Evolutionary conservation across 345 rosid species (phyloP).

Genomic region (Eucalyptus victrix): DNA sequence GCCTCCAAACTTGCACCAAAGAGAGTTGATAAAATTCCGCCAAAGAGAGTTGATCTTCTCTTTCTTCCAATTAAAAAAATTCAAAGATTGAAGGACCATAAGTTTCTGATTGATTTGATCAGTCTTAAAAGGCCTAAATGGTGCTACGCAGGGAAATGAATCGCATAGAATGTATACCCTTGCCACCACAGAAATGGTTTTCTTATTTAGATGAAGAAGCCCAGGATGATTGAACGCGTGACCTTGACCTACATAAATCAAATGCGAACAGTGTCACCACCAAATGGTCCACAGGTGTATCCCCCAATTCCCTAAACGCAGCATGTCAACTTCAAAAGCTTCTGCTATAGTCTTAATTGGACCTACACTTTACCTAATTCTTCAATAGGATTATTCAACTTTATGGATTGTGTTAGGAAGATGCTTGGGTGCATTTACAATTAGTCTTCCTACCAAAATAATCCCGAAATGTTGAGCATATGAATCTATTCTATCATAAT

Average conservation of each 20-base stretch:
- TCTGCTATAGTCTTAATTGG: not conserved
- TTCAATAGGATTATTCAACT: not conserved
- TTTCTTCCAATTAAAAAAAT: not conserved
- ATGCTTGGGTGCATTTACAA: not conserved
- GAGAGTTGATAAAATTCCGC: not conserved
- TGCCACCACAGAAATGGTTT: fast-evolving
- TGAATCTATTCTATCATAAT: not conserved
- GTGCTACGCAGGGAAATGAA: not conserved
- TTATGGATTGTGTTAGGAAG: not conserved
- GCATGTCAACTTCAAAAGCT: not conserved
- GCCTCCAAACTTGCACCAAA: not conserved
- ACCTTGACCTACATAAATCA: not conserved
- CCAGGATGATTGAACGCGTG: not conserved
- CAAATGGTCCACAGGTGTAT: not conserved
- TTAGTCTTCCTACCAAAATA: not conserved
- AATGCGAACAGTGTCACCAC: not conserved
- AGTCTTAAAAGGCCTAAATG: not conserved
- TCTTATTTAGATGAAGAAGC: not conserved
- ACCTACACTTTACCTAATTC: fast-evolving
- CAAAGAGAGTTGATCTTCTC: not conserved
- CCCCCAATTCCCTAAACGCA: not conserved
- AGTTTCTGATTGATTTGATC: not conserved
- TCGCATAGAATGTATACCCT: fast-evolving
- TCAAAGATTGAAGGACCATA: not conserved
- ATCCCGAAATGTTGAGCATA: not conserved